phyloP scores from a whole-genome alignment of 2,329 filamentous ascomycete genomes.

The Westerdykella sp. region DNA sequence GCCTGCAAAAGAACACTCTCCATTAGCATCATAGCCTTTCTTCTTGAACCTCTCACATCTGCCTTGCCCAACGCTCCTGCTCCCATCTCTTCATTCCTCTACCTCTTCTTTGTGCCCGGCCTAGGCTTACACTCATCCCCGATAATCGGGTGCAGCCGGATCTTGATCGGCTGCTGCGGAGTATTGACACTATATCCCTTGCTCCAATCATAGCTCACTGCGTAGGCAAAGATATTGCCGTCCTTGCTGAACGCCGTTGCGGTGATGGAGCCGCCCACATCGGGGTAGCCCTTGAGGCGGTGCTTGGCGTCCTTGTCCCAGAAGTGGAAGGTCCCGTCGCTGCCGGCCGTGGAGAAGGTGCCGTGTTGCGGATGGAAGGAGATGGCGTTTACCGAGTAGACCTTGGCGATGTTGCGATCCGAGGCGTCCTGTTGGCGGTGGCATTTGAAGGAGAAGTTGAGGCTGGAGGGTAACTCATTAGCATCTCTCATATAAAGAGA shows the following conservation, averaged over 20 bases:
- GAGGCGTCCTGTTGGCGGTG: conserved; percentile 72
- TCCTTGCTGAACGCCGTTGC: conserved; percentile 85
- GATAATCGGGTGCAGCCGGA: conserved; percentile 46
- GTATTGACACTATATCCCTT: conserved; percentile 89
- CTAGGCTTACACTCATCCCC: conserved; percentile 48
- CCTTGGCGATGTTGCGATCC: conserved; percentile 66
- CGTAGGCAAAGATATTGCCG: conserved; percentile 58
- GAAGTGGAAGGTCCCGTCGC: conserved; percentile 94
- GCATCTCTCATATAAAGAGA: background rate
- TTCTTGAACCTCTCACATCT: no score
- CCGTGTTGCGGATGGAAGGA: conserved; percentile 95
- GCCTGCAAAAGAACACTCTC: no score
- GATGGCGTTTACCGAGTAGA: conserved; percentile 94
- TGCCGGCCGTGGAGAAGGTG: conserved; percentile 95
- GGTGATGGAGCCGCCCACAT: conserved; percentile 69
- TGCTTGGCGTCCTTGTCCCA: conserved; percentile 65
- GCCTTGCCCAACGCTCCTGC: no score
- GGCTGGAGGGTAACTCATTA: conserved; percentile 33
- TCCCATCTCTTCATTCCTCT: conserved; percentile 4
- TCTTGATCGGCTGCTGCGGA: conserved; percentile 47
- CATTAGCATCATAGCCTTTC: no score
- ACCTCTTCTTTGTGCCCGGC: conserved; percentile 44
- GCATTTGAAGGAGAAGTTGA: conserved; percentile 99
- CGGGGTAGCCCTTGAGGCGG: conserved; percentile 58
- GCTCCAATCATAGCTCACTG: conserved; percentile 95